Percentiles rank a stretch among this genome's conserved stretches.
Conservation (phyloP, 805 yeast genomes). For the Hanseniaspora vineae region DNA sequence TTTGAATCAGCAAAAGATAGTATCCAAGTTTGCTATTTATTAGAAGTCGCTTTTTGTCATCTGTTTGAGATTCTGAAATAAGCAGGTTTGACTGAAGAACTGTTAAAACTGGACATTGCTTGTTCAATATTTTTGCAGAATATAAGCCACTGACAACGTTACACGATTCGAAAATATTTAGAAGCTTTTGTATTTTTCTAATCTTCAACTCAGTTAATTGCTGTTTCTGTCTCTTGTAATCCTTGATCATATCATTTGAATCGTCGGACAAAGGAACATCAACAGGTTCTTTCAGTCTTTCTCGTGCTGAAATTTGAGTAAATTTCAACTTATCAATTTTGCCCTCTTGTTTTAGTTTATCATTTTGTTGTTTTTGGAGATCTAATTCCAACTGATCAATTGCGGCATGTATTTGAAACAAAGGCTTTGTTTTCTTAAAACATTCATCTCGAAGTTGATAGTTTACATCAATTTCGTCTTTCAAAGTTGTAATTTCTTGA, state of each 20-base stretch:
- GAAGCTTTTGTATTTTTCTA: neutral
- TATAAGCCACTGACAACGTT: neutral
- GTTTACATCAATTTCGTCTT: conserved; percentile 8
- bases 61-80: conserved; percentile 3
- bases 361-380: neutral
- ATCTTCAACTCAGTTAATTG: neutral
- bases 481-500: conserved; percentile 10
- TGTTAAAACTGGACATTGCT: conserved; percentile 2
- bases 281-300: conserved; percentile 1
- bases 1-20: conserved; percentile 13
- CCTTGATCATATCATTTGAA: conserved; percentile 6
- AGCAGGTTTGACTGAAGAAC: conserved; percentile 7
- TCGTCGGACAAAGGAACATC: conserved; percentile 1
- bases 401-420: too few species aligned
- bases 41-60: conserved; percentile 6
- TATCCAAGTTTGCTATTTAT: conserved; percentile 18
- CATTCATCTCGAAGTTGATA: neutral
- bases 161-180: neutral
- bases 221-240: conserved; percentile 3
- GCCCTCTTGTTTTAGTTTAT: neutral
- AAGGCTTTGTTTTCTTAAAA: too few species aligned
- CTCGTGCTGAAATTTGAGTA: conserved; percentile 1
- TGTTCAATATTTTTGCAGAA: neutral
- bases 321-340: neutral
- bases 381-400: neutral